Evolutionary conservation across 257 asterid genomes (phyloP).

Genomic region (Capsicum pubescens): DNA sequence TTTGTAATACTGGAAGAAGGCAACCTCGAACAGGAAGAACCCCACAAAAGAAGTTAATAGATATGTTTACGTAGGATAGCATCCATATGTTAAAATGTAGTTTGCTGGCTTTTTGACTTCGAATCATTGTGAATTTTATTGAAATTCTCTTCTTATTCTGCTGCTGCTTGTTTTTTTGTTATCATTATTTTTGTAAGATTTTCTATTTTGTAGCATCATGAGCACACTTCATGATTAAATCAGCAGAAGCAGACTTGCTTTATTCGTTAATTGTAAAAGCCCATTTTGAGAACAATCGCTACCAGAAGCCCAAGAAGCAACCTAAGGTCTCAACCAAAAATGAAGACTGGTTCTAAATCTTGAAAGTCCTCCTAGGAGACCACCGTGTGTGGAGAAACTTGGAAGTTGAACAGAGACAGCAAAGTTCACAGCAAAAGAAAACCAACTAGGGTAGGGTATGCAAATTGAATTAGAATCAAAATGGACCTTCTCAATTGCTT

Average conservation of each 20-base stretch:
- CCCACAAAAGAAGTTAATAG: background rate
- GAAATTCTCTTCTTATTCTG: background rate
- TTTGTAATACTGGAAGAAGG: background rate
- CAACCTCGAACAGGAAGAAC: background rate
- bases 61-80: background rate
- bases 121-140: background rate
- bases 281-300: slow-evolving; percentile 72
- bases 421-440: too few species aligned
- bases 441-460: too few species aligned
- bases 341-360: slow-evolving; percentile 59
- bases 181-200: background rate
- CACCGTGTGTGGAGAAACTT: background rate
- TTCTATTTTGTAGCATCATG: slow-evolving; percentile 54
- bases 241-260: slow-evolving; percentile 80
- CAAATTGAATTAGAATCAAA: too few species aligned
- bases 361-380: background rate
- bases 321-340: slow-evolving; percentile 54
- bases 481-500: too few species aligned
- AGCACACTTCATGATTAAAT: slow-evolving; percentile 71
- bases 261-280: slow-evolving; percentile 76
- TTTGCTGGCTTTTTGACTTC: background rate
- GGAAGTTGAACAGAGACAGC: background rate
- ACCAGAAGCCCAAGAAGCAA: slow-evolving; percentile 61
- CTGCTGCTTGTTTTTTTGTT: background rate
- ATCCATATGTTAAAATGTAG: background rate